A percentile compares a stretch with the other conserved stretches of the same genome.
Evolutionary conservation across 805 yeast genomes (phyloP).

Genomic region (Clavispora fructus): DNA sequence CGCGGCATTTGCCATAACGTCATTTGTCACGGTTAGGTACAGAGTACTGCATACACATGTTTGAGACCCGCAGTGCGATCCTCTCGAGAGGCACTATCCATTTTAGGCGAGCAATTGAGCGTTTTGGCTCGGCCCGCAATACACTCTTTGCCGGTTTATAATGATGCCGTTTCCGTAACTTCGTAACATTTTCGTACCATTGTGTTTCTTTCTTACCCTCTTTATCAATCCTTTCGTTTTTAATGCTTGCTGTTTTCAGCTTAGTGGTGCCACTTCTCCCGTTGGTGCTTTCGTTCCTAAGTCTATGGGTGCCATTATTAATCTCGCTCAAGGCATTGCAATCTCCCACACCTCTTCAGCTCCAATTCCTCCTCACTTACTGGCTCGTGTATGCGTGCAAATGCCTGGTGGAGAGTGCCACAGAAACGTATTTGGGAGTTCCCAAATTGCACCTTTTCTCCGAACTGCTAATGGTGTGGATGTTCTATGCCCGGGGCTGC

Average conservation of each 20-base stretch:
- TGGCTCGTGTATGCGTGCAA: slow-evolving; percentile 9
- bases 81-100: not conserved
- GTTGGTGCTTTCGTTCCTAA: slow-evolving; percentile 2
- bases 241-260: not conserved
- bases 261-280: not conserved
- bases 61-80: not conserved
- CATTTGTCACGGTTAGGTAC: no score
- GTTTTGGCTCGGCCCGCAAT: not conserved
- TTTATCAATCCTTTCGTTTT: no score
- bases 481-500: slow-evolving; percentile 14
- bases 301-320: slow-evolving; percentile 11
- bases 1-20: no score
- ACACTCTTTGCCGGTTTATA: not conserved
- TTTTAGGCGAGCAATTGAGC: not conserved
- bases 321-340: slow-evolving; percentile 7
- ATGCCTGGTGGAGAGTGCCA: slow-evolving; percentile 1
- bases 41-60: not conserved
- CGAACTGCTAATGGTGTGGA: slow-evolving; percentile 5
- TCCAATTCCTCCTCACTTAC: slow-evolving; percentile 9
- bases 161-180: not conserved
- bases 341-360: not conserved
- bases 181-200: no score
- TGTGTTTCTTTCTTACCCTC: no score
- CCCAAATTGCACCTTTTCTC: not conserved
- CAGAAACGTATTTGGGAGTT: not conserved